Conservation (phyloP, 345 rosid genomes). For the Arabidopsis thaliana region DNA sequence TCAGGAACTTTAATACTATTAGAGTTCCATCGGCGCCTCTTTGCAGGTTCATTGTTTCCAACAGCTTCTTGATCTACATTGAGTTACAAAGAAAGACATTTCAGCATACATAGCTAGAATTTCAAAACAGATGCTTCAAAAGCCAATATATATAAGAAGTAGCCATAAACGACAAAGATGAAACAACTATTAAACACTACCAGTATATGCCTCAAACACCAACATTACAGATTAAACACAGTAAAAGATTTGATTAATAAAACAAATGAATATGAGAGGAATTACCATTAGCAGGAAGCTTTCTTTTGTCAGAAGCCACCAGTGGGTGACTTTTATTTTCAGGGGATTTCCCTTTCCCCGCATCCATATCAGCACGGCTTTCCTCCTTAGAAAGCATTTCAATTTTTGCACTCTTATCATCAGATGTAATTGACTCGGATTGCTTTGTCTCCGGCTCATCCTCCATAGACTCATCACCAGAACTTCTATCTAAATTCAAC, state of each 20-base stretch:
- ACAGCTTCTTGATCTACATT: slow-evolving; percentile 72
- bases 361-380: slow-evolving; percentile 40
- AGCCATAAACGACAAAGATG: slow-evolving; percentile 3
- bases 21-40: slow-evolving; percentile 92
- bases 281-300: slow-evolving; percentile 67
- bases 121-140: neutral
- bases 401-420: slow-evolving; percentile 58
- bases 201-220: slow-evolving; percentile 22
- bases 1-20: slow-evolving; percentile 67
- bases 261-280: slow-evolving; percentile 8
- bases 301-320: slow-evolving; percentile 75
- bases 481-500: slow-evolving; percentile 92
- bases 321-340: slow-evolving; percentile 49
- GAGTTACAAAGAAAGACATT: neutral
- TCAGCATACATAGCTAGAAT: slow-evolving; percentile 11
- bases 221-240: neutral
- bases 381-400: slow-evolving; percentile 55
- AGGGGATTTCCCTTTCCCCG: slow-evolving; percentile 44
- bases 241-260: neutral
- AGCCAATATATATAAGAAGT: neutral
- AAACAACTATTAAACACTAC: neutral
- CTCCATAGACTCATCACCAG: slow-evolving; percentile 98
- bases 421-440: slow-evolving; percentile 66
- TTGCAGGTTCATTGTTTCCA: slow-evolving; percentile 67
- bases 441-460: slow-evolving; percentile 84